Evolutionary conservation across 2,329 filamentous ascomycete genomes (phyloP), one percentile per base, ranked within the genome.

Genomic region (Orbilia blumenaviensis): DNA sequence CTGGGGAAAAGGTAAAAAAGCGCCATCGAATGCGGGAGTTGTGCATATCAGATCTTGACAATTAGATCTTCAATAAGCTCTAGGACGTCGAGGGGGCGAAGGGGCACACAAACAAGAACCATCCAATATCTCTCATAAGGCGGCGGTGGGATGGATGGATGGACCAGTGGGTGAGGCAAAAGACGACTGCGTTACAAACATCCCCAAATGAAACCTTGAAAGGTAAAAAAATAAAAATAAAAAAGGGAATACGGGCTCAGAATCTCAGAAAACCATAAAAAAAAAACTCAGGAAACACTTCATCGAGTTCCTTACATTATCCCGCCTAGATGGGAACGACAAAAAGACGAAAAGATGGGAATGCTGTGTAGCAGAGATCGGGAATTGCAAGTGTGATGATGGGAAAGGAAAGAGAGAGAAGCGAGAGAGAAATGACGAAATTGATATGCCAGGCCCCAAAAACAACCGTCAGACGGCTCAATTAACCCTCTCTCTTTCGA

Each of bases 401-500:
- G 42, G 18, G 23, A 54, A 52, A 23, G 54, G 38, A 50, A 42
- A 34, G 25, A 23, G 60, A 42, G 38, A 25, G 48, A 73, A 46
- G 62, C 50, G 38, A 56, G 68, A 52, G 68, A 44, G 64, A 68
- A 56, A 75, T 75, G 71, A 75, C 71, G 71, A 75, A 75, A 75
- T 75, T n/a, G 41, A 68, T 75, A 63, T 75, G 71, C 62, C 63
- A 68, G 62, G 38, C 38, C 52, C 36, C n/a, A n/a, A 23, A 48
- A 58, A 34, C 60, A 71, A 18, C 32, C 46, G 52, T 56, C 52
- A 38, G 52, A 38, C 52, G 29, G 32, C 29, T 18, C 29, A 56
- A 56, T 36, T 23, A 56, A 36, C 18, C 50, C 48, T 25, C 48
- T 44, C 10, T 18, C 27, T 12, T 12, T 32, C 48, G 3, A 4